These are phyloP conservation scores for Pythium phragmitis DNA, from an alignment of 352 stramenopile species.

Conservation along the genomic window DNA sequence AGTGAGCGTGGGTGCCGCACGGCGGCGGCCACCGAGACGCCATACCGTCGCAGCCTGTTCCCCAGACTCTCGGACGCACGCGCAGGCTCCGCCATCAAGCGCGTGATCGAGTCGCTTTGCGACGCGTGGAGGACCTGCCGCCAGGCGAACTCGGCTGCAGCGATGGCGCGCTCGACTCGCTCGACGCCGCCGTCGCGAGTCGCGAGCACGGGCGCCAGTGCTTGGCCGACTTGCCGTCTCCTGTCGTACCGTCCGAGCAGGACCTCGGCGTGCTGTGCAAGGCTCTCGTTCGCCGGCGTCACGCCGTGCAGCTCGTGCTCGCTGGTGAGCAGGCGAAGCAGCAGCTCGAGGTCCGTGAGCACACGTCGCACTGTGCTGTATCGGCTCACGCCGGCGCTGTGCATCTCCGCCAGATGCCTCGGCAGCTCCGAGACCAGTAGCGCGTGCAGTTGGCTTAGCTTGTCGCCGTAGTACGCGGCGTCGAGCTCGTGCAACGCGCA, in stretches of 20 bases:
- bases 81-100: constrained; percentile 28
- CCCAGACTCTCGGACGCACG: constrained; percentile 21
- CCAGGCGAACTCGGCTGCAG: constrained; percentile 49
- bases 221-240: constrained; percentile 24
- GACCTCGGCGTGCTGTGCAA: constrained; percentile 34
- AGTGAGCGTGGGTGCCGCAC: no score
- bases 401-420: no score
- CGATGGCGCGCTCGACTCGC: constrained; percentile 30
- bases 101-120: constrained; percentile 19
- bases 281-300: constrained; percentile 33
- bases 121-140: constrained; percentile 27
- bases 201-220: constrained; percentile 26
- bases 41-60: constrained; percentile 21
- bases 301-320: constrained; percentile 49
- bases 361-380: constrained; percentile 33
- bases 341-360: constrained; percentile 41
- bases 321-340: constrained; percentile 40
- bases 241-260: constrained; percentile 29
- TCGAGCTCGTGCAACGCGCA: constrained; percentile 44
- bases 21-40: constrained; percentile 1
- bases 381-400: no score
- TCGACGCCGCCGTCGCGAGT: constrained; percentile 20
- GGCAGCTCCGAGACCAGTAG: constrained; percentile 22
- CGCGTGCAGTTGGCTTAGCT: constrained; percentile 31
- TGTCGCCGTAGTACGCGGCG: constrained; percentile 33